A percentile compares a stretch with the other conserved stretches of the same genome.
phyloP scores from a whole-genome alignment of 495 filamentous ascomycete species.

The Aspergillus leporis region DNA sequence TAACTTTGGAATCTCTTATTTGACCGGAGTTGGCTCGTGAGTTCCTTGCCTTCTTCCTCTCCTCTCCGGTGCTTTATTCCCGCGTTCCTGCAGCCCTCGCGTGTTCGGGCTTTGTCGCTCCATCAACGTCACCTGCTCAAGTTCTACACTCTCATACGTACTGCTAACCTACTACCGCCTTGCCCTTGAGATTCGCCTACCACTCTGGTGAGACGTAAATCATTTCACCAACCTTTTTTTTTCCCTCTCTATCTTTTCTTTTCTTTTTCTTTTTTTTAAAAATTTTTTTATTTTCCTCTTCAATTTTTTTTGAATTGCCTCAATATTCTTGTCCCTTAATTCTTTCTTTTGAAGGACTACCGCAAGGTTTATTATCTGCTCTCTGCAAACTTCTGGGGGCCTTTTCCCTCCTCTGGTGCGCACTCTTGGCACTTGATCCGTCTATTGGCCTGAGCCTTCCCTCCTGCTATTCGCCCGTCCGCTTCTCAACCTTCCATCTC shows the following conservation, averaged over 20 bases:
- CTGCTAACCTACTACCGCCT: slow-evolving; percentile 17
- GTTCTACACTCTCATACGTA: slow-evolving; percentile 13
- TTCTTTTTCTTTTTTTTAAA: slow-evolving; percentile 7
- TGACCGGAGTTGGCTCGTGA: slow-evolving; percentile 21
- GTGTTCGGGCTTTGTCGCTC: slow-evolving; percentile 35
- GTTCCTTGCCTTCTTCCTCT: slow-evolving; percentile 24
- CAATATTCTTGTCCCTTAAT: slow-evolving; percentile 7
- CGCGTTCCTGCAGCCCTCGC: slow-evolving; percentile 38
- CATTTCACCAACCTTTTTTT: slow-evolving; percentile 12
- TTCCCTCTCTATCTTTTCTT: slow-evolving; percentile 13
- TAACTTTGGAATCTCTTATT: slow-evolving; percentile 8
- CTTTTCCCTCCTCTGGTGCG: slow-evolving; percentile 19
- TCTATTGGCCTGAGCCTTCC: slow-evolving; percentile 29
- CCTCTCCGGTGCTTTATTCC: slow-evolving; percentile 31
- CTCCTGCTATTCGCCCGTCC: slow-evolving; percentile 29
- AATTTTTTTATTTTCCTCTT: slow-evolving; percentile 8
- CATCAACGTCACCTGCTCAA: slow-evolving; percentile 38
- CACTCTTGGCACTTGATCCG: slow-evolving; percentile 28
- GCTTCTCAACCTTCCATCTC: slow-evolving; percentile 32
- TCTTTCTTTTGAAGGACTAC: slow-evolving; percentile 11
- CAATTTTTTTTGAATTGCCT: neutral
- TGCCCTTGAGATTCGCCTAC: slow-evolving; percentile 18
- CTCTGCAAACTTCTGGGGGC: slow-evolving; percentile 14
- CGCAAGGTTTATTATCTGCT: neutral
- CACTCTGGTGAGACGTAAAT: slow-evolving; percentile 19